Conservation (phyloP, 208 protist species). For the Leishmania guyanensis region DNA sequence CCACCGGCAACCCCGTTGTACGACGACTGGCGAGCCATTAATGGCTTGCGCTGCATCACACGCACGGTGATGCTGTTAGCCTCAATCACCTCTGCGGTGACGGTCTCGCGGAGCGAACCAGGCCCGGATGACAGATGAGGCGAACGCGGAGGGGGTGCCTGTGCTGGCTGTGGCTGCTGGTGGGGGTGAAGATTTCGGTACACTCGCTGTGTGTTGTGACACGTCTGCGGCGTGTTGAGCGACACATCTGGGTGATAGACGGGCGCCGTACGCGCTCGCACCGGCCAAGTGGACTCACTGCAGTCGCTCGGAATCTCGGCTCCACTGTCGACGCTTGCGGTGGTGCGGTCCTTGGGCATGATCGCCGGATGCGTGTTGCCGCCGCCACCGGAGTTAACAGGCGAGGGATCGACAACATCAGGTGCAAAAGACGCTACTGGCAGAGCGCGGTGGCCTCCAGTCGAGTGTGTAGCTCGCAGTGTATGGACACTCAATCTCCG, state of each 20-base stretch:
- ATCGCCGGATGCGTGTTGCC: not conserved
- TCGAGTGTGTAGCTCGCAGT: not conserved
- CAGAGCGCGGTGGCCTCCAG: not conserved
- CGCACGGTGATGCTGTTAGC: constrained; percentile 18
- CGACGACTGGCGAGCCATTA: constrained; percentile 2
- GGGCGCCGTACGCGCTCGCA: not conserved
- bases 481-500: constrained; percentile 5
- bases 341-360: not conserved
- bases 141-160: not conserved
- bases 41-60: constrained; percentile 26
- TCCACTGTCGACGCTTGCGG: not conserved
- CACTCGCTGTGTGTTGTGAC: not conserved
- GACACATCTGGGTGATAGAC: not conserved
- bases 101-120: not conserved
- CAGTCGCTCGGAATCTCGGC: not conserved
- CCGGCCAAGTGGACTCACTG: not conserved
- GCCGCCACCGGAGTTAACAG: not conserved
- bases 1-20: not conserved
- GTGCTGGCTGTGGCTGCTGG: not conserved
- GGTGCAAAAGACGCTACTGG: not conserved
- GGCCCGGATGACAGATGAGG: constrained; percentile 13
- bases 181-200: constrained; percentile 3
- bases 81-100: constrained; percentile 9
- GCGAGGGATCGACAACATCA: not conserved
- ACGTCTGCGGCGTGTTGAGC: not conserved